Base-by-base conservation (phyloP, 345 rosid species). In the Mangifera indica region DNA sequence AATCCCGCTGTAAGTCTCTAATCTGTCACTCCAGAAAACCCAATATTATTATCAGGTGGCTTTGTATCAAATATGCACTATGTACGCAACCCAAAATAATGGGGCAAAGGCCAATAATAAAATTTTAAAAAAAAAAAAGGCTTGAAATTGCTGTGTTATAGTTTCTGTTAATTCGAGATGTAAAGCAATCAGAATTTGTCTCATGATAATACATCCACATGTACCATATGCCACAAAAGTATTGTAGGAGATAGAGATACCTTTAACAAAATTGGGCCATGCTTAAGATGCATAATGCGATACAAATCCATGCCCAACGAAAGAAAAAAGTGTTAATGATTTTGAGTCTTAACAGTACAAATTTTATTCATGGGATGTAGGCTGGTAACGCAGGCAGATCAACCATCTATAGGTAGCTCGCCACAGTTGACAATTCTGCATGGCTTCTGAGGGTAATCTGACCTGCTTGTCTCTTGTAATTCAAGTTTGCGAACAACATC, bases 371-470 rank as follows among this genome's bases (percentile, higher is more conserved):
- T 18, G 11, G 70, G 42, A 22, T 34, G 14, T 54, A n/a, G n/a
- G n/a, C n/a, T n/a, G n/a, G n/a, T n/a, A n/a, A n/a, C n/a, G n/a
- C n/a, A 52, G 20, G 34, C 8, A 20, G 67, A 76, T 89, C 86
- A 91, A 56, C 79, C 87, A 18, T 91, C 93, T 0, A 85, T 0
- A 0, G 97, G 94, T 58, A 91, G 87, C 86, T 90, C 98, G 14
- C 98, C 98, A 8, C 88, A 85, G 20, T 88, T 85, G 51, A 83
- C 71, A 78, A 93, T 88, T 84, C 97, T 93, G 82, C 96, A 91
- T 37, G 85, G 87, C 76, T 61, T 66, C 74, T 81, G 72, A 8
- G 98, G 97, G 76, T 20, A 51, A 77, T 94, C 89, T 17, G 86
- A 56, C 26, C 97, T 87, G 66, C 91, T 87, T 44, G 97, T 91